Evolutionary conservation across 805 yeast species (phyloP), one percentile per base, ranked within the genome.

Genomic region (Wickerhamiella shivajii): DNA sequence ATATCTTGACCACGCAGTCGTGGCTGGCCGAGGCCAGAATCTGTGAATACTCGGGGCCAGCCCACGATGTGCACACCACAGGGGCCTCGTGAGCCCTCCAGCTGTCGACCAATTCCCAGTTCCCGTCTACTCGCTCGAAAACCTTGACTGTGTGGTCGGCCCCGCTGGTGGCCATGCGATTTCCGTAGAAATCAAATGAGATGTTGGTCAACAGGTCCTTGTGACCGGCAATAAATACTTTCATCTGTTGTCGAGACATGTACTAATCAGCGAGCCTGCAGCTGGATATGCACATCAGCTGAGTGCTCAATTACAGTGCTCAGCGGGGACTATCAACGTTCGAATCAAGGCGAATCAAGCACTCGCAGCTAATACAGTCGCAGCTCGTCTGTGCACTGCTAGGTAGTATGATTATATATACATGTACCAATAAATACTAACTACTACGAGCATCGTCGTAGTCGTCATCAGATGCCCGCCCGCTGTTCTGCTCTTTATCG

Each of bases 11-110:
- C 0, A 93, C 78, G 34, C 93, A 67, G 50, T 90, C 99, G 54
- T 77, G 83, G 1, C 95, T 80, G 22, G 85, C 84, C 17, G 90
- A 71, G 1, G 93, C 93, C 16, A 90, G 55, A 3, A 90, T 61
- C 49, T 80, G 80, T 6, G 94, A 92, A 55, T 73, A 84, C 53
- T 87, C 92, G 2, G 98, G 98, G 32, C 81, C 77, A 1, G 97
- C 95, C 92, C 95, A 90, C 29, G 74, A 72, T 7, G 90, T 63
- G 44, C 77, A 71, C 14, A 83, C 78, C 17, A 90, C 70, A 38
- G 84, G 70, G 6, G 93, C 74, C 46, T 90, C 95, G 51, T 90
- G 98, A 0, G 97, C 97, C 44, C 78, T 79, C 92, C 95, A 90
- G 30, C 79, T 74, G 55, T 87, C 96, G 47, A 76, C 74, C 36